Evolutionary conservation across 257 asterid species (phyloP), one percentile per base, ranked within the genome.

Genomic region (Avicennia marina): DNA sequence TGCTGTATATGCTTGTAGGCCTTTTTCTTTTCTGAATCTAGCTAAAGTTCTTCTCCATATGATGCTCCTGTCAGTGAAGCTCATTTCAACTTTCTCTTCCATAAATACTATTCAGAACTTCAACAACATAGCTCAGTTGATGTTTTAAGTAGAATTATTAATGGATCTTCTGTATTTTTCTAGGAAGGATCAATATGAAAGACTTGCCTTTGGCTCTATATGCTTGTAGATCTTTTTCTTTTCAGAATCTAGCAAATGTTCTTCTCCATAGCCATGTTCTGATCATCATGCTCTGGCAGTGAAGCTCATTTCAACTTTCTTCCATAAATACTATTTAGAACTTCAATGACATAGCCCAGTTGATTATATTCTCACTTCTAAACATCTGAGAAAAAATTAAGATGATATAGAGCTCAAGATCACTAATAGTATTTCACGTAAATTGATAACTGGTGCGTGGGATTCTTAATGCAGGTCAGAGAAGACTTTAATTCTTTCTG

Each of bases 401-500:
- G 27, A 42, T 26, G 17, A 45, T 46, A 43, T 56, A 51, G 38
- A 27, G 58, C 24, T 53, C 44, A 50, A 20, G 33, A 40, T 54
- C 41, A 17, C 6, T 44, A n/a, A n/a, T 34, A 29, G 33, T 27
- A 6, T 32, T 57, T 57, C 44, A 54, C 41, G 17, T 31, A 46
- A 64, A 62, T 60, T 55, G 60, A 58, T 63, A 32, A 64, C 26
- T 65, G 52, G 34, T 38, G 26, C 62, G 49, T 73, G 63, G 56
- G 32, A 13, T 68, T 72, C 64, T 64, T 55, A 57, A 47, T 52
- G 51, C 86, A 91, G 96, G 75, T 58, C 77, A 42, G 95, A 85
- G 69, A 91, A 83, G 78, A 76, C 83, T 52, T 60, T 83, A 25
- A 51, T 80, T 75, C 94, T 85, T 72, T 86, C 89, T 42, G 90